phyloP scores from a whole-genome alignment of 495 filamentous ascomycete species.

The Tuber magnatum region DNA sequence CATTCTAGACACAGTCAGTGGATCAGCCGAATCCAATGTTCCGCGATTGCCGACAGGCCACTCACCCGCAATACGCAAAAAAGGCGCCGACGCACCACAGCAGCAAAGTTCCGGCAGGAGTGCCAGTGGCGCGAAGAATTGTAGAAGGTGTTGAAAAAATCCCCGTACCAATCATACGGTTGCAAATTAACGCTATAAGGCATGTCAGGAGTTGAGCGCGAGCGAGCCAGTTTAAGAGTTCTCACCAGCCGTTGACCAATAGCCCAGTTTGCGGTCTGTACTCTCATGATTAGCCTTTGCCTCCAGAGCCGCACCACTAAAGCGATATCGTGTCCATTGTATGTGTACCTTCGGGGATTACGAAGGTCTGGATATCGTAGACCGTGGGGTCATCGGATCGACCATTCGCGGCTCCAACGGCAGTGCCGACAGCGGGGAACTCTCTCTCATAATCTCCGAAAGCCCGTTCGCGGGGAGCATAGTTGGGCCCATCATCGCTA shows the following conservation, averaged over 20 bases:
- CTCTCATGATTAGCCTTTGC: background rate
- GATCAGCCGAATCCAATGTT: background rate
- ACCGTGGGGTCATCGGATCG: constrained; percentile 18
- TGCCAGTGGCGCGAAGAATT: constrained; percentile 43
- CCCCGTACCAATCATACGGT: constrained; percentile 56
- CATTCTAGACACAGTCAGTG: constrained; percentile 11
- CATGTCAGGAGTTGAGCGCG: background rate
- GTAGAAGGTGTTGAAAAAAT: constrained; percentile 43
- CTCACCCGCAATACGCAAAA: constrained; percentile 24
- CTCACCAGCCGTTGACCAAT: constrained; percentile 25
- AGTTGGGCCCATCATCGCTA: constrained; percentile 4
- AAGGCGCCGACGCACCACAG: constrained; percentile 49
- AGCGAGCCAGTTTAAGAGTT: background rate
- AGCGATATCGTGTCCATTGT: background rate
- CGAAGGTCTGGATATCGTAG: constrained; percentile 18
- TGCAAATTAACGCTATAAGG: constrained; percentile 45
- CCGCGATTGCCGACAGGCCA: background rate
- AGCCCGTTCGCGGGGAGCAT: background rate
- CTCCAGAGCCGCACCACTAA: background rate
- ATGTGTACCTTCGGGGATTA: constrained; percentile 18
- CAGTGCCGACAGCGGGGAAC: constrained; percentile 5
- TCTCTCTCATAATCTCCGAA: constrained; percentile 16
- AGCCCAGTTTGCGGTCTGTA: constrained; percentile 20
- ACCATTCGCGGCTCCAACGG: background rate
- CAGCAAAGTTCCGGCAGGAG: constrained; percentile 50